phyloP scores from a whole-genome alignment of 768 basidiomycete genomes.

The Leccinum boreale region DNA sequence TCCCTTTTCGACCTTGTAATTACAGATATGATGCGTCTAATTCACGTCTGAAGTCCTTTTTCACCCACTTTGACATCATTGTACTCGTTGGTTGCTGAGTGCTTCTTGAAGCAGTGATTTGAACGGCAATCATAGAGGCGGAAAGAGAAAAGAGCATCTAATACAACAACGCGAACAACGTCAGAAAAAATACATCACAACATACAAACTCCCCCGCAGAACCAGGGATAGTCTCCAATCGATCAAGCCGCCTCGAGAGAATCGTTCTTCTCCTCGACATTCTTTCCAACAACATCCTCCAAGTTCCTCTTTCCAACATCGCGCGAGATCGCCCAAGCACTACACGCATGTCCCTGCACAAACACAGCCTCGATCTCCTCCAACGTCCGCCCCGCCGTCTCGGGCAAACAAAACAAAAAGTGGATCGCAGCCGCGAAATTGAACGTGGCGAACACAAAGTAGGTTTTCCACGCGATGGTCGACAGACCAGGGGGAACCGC shows the following conservation, averaged over 20 bases:
- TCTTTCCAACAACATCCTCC: slow-evolving; percentile 38
- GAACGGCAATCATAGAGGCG: background rate
- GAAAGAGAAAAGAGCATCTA: background rate
- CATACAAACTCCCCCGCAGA: background rate
- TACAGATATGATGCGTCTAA: background rate
- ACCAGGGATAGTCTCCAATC: too few species aligned
- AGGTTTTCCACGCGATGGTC: slow-evolving; percentile 69
- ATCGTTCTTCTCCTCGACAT: slow-evolving; percentile 5
- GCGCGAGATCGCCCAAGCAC: slow-evolving; percentile 66
- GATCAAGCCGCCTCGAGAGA: slow-evolving; percentile 5
- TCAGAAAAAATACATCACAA: background rate
- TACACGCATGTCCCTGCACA: slow-evolving; percentile 61
- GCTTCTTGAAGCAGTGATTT: background rate
- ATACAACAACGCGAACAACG: background rate
- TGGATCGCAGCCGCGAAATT: slow-evolving; percentile 71
- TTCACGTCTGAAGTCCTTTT: background rate
- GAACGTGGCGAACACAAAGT: slow-evolving; percentile 77
- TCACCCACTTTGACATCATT: background rate
- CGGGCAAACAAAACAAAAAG: slow-evolving; percentile 77
- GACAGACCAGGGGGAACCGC: slow-evolving; percentile 70
- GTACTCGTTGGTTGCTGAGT: background rate
- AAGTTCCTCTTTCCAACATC: slow-evolving; percentile 63
- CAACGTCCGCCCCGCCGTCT: slow-evolving; percentile 67
- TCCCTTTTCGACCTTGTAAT: background rate
- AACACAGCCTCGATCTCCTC: slow-evolving; percentile 83